Conservation (phyloP, 2,329 filamentous ascomycete species). For the Claviceps arundinis region DNA sequence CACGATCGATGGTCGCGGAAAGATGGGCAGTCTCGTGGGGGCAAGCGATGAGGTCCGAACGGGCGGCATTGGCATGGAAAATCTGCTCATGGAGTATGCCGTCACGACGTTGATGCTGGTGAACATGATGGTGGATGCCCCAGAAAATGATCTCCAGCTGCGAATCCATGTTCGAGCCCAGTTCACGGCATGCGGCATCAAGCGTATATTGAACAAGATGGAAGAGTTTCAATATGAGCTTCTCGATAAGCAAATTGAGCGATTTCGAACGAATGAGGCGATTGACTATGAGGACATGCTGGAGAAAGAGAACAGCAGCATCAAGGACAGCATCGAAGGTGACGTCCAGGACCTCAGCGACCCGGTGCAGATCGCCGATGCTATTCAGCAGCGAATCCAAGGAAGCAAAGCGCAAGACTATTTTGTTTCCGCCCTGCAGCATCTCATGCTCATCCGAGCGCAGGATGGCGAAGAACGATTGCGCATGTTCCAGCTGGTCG, state of each 20-base stretch:
- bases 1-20: constrained; percentile 89
- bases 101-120: constrained; percentile 87
- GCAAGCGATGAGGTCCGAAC: constrained; percentile 93
- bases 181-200: constrained; percentile 91
- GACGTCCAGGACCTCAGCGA: constrained; percentile 88
- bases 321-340: constrained; percentile 74
- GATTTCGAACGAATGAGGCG: constrained; percentile 83
- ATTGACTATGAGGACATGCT: constrained; percentile 98
- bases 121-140: constrained; percentile 92
- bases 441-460: constrained; percentile 82
- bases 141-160: constrained; percentile 77
- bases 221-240: constrained; percentile 96
- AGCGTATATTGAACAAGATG: constrained; percentile 91
- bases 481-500: constrained; percentile 93
- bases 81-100: constrained; percentile 96
- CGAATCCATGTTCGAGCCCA: constrained; percentile 91
- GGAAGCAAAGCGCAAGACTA: constrained; percentile 86
- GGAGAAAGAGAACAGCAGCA: constrained; percentile 78
- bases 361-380: constrained; percentile 84
- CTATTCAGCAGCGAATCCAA: constrained; percentile 72
- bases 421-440: constrained; percentile 89
- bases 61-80: constrained; percentile 96
- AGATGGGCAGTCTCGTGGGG: constrained; percentile 96
- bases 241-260: constrained; percentile 95
- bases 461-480: constrained; percentile 85